Conservation (phyloP, 2,329 filamentous ascomycete species). For the Pseudogymnoascus sp. region DNA sequence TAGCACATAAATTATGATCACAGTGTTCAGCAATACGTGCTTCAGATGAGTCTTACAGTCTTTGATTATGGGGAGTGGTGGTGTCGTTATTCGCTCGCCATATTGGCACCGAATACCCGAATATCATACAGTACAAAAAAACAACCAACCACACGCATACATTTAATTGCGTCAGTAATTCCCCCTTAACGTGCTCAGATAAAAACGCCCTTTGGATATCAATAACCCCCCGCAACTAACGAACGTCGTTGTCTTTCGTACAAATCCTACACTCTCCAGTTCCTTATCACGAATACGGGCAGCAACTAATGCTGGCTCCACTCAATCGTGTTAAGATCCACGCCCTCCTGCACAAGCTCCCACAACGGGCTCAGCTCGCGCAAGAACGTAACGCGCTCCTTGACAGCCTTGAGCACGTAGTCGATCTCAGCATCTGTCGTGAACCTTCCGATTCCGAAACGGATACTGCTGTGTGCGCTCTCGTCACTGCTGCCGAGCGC, state of each 20-base stretch:
- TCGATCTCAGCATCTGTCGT: conserved; percentile 94
- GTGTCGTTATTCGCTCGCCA: conserved; percentile 8
- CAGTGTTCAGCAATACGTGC: not conserved
- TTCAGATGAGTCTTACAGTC: conserved; percentile 6
- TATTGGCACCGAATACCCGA: not conserved
- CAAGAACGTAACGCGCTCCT: conserved; percentile 83
- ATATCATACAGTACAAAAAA: not conserved
- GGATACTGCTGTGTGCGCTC: conserved; percentile 93
- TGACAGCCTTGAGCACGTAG: conserved; percentile 91
- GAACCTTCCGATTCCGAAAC: conserved; percentile 95
- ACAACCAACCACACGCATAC: not conserved
- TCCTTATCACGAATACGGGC: not conserved
- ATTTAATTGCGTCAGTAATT: not conserved
- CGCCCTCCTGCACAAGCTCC: conserved; percentile 95
- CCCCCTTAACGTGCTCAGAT: conserved; percentile 1
- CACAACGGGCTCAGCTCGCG: conserved; percentile 91
- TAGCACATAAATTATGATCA: not conserved
- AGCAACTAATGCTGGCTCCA: conserved; percentile 81
- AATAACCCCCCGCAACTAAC: not conserved
- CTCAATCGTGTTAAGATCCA: conserved; percentile 92
- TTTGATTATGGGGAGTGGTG: conserved; percentile 3
- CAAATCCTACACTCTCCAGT: not conserved
- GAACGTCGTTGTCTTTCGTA: not conserved
- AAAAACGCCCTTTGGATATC: conserved; percentile 3
- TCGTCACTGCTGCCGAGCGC: conserved; percentile 95